These are phyloP conservation scores for Syzygium jambos DNA, from an alignment of 345 rosid genomes.

Conservation along the genomic window DNA sequence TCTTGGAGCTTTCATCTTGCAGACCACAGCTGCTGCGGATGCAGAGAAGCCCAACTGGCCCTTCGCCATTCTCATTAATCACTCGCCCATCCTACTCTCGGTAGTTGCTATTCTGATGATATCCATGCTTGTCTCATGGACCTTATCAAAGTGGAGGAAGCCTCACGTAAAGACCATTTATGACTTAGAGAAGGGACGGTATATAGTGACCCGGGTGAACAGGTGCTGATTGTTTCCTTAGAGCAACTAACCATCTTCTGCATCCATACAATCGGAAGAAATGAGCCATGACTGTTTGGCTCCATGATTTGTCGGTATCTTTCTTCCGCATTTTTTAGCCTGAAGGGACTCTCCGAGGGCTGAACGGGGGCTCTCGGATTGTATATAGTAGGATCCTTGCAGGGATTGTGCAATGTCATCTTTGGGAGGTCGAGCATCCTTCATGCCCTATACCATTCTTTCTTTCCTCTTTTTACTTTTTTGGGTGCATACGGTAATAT, in stretches of 20 bases:
- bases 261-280: not conserved
- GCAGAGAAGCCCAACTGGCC: constrained; percentile 35
- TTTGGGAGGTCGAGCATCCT: not conserved
- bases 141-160: constrained; percentile 67
- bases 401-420: not conserved
- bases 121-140: constrained; percentile 42
- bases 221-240: constrained; percentile 20
- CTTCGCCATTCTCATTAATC: constrained; percentile 23
- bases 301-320: not conserved
- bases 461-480: not conserved
- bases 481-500: not conserved
- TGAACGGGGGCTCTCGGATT: not conserved
- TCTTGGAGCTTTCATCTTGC: constrained; percentile 82
- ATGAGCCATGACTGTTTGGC: not conserved
- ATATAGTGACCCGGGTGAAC: constrained; percentile 56
- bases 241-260: not conserved
- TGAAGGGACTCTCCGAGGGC: not conserved
- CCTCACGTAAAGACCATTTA: constrained; percentile 72
- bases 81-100: constrained; percentile 36
- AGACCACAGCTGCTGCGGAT: constrained; percentile 23
- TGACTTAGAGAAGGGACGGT: constrained; percentile 91
- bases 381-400: not conserved
- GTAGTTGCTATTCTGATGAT: constrained; percentile 36
- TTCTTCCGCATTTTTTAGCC: not conserved
- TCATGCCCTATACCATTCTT: not conserved